These are phyloP conservation scores for Ormosia emarginata DNA, from an alignment of 306 rosid genomes.

Conservation along the genomic window DNA sequence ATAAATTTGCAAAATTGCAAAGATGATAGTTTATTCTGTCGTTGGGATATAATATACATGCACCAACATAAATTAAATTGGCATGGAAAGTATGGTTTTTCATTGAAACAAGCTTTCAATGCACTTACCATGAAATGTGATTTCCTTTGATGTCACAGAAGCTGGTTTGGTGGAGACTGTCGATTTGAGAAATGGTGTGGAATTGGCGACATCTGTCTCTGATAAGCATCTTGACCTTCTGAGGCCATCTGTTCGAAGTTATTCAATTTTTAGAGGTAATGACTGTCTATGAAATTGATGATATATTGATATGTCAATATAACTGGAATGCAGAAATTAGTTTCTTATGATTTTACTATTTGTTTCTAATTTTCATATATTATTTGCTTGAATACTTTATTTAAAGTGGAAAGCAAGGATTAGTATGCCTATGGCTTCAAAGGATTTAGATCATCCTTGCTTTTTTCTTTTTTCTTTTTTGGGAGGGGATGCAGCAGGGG, in stretches of 20 bases:
- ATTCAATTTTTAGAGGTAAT: constrained; percentile 72
- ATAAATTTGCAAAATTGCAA: background rate
- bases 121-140: constrained; percentile 12
- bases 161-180: constrained; percentile 28
- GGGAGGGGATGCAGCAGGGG: background rate
- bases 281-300: background rate
- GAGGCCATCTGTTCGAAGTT: constrained; percentile 66
- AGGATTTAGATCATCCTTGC: background rate
- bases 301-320: background rate
- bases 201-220: constrained; percentile 55
- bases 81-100: background rate
- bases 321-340: background rate
- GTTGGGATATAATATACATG: background rate
- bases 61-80: background rate
- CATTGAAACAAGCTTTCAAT: background rate
- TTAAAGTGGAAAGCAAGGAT: constrained; percentile 3
- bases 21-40: background rate
- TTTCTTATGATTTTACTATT: background rate
- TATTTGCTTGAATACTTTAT: background rate
- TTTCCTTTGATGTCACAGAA: constrained; percentile 42
- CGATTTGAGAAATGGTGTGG: constrained; percentile 50
- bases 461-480: background rate
- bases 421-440: background rate
- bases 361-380: background rate
- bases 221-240: constrained; percentile 68